These are phyloP conservation scores for Colletotrichum sansevieriae DNA, from an alignment of 2,329 filamentous ascomycete species.

Conservation along the genomic window DNA sequence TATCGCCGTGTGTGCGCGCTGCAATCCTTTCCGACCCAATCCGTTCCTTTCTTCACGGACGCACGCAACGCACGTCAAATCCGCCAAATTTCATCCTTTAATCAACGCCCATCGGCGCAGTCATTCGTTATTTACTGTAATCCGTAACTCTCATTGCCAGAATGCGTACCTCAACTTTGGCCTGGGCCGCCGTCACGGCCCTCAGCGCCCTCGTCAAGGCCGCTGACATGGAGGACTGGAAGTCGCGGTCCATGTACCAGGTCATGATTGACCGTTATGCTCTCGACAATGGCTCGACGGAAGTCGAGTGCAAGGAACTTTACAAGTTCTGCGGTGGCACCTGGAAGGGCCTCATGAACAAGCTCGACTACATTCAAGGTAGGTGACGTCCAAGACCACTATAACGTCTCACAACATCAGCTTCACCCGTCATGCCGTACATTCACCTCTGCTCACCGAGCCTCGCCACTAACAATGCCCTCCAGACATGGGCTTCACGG, in stretches of 20 bases:
- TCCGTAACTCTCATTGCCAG: not conserved
- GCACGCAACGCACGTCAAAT: slow-evolving; percentile 10
- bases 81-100: slow-evolving; percentile 27
- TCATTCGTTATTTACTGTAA: slow-evolving; percentile 28
- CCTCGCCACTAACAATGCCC: slow-evolving; percentile 11
- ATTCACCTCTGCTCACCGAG: not conserved
- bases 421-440: not conserved
- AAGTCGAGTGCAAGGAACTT: slow-evolving; percentile 56
- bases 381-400: slow-evolving; percentile 34
- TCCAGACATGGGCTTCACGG: slow-evolving; percentile 46
- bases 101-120: slow-evolving; percentile 29
- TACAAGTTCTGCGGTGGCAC: slow-evolving; percentile 63
- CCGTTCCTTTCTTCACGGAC: slow-evolving; percentile 36
- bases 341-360: slow-evolving; percentile 61
- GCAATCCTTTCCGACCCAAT: slow-evolving; percentile 29
- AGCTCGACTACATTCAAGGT: slow-evolving; percentile 64
- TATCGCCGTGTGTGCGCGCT: slow-evolving; percentile 32
- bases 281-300: slow-evolving; percentile 56
- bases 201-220: slow-evolving; percentile 27
- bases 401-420: not conserved
- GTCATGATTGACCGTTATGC: slow-evolving; percentile 60
- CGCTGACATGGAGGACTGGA: slow-evolving; percentile 37
- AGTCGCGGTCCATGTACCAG: slow-evolving; percentile 58
- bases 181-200: slow-evolving; percentile 36
- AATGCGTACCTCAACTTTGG: slow-evolving; percentile 37